A percentile compares a stretch with the other conserved stretches of the same genome.
These are phyloP conservation scores for Fraxinus albicans DNA, from an alignment of 305 asterid species.

Conservation along the genomic window DNA sequence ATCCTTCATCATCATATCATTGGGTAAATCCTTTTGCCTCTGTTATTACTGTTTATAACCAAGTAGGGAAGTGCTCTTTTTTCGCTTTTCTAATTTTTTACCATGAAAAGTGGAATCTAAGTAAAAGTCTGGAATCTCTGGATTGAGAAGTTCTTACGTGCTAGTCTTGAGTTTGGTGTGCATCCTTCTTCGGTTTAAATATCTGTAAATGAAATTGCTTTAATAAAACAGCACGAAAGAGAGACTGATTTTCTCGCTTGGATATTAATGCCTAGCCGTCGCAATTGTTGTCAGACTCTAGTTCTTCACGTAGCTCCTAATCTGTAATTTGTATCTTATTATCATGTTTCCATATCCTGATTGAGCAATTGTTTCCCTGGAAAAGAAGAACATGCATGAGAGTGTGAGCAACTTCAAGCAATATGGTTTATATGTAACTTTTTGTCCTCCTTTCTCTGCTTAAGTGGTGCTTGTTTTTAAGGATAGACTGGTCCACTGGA, in stretches of 20 bases:
- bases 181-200: conserved; percentile 9
- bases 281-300: conserved; percentile 4
- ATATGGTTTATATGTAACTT: neutral
- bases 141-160: conserved; percentile 6
- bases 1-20: conserved; percentile 72
- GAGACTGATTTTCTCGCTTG: neutral
- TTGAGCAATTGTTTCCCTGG: neutral
- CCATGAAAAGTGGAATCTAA: conserved; percentile 15
- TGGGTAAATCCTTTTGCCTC: conserved; percentile 54
- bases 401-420: neutral
- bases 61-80: neutral
- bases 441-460: neutral
- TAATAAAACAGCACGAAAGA: neutral
- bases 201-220: conserved; percentile 1
- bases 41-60: conserved; percentile 20
- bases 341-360: conserved; percentile 9
- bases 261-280: neutral
- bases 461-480: neutral
- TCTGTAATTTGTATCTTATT: neutral
- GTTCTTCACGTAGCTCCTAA: neutral
- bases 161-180: neutral
- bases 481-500: neutral
- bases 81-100: neutral
- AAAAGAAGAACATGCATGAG: conserved; percentile 2
- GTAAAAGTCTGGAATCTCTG: neutral